Evolutionary conservation across 148 eudicot genomes (phyloP), one percentile per base, ranked within the genome.

Genomic region (Arctostaphylos glauca): DNA sequence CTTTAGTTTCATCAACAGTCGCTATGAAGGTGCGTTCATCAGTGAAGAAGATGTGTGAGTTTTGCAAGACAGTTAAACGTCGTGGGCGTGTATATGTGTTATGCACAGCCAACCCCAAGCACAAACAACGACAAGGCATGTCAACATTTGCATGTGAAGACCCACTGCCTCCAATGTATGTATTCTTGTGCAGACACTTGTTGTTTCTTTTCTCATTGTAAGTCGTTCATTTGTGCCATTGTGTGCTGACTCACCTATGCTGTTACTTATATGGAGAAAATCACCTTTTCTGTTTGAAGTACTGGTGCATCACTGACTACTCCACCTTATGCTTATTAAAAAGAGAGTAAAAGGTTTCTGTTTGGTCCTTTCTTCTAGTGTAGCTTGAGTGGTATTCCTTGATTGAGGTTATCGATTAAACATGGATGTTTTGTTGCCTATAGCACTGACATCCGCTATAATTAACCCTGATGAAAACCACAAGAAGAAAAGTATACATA

Each of bases 11-110:
- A 21, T 43, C 2, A 6, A 54, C 85, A 90, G 92, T 76, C 76
- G 82, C 72, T 79, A 93, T 93, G 92, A 94, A 93, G 93, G 96
- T 93, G 19, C 85, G 98, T 43, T 92, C 97, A 76, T 93, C 97
- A 6, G 93, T 93, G 78, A 94, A 89, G 89, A 94, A 92, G 89
- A 92, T 94, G 98, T 93, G 98, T 9, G 97, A 94, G 87, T 94
- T 82, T 50, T 94, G 98, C 84, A 89, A 81, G 89, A 92, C 93
- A 83, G 88, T 93, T 75, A 94, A 94, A 86, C 97, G 97, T 13
- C 91, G 91, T 76, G 98, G 98, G 3, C 84, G 95, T 31, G 95
- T 94, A 4, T 93, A 91, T 78, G 87, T 94, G 43, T 82, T 87
- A 43, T 94, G 98, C 88, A 74, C 88, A 2, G 90, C 91, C 74